A percentile compares a stretch with the other conserved stretches of the same genome.
Conservation (phyloP, 2,329 filamentous ascomycete species). For the Calonectria pteridis region DNA sequence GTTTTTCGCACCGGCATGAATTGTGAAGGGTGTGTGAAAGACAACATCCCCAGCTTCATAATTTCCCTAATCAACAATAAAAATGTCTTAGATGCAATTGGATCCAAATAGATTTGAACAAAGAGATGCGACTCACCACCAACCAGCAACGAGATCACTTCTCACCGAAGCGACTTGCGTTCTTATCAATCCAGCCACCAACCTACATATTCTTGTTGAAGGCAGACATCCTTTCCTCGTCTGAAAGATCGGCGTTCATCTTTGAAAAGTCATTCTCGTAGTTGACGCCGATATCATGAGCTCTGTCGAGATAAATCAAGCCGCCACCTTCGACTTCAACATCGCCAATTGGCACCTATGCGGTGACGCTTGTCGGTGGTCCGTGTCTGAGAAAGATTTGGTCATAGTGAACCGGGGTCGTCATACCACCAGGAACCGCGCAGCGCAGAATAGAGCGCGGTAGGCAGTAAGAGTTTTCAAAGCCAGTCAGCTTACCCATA, state of each 20-base stretch:
- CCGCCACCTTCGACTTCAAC: neutral
- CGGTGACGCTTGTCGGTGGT: neutral
- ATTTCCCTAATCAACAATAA: neutral
- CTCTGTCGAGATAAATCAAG: neutral
- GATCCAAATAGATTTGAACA: neutral
- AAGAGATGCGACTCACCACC: neutral
- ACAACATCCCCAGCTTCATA: neutral
- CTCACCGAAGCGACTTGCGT: neutral
- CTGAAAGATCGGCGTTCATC: neutral
- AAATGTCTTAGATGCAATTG: neutral
- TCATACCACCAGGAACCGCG: neutral
- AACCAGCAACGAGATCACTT: neutral
- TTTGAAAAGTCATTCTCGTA: neutral
- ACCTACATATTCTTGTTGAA: neutral
- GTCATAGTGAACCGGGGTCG: neutral
- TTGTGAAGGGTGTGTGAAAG: neutral
- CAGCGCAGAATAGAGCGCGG: neutral
- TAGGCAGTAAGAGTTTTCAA: neutral
- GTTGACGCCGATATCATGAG: neutral
- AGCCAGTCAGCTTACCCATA: neutral
- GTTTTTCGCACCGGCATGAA: neutral
- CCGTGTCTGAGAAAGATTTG: neutral
- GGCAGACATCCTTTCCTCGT: neutral
- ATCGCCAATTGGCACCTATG: neutral
- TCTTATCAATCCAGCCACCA: neutral